Base-by-base conservation (phyloP, 2,329 filamentous ascomycete species). In the Trichophyton verrucosum region DNA sequence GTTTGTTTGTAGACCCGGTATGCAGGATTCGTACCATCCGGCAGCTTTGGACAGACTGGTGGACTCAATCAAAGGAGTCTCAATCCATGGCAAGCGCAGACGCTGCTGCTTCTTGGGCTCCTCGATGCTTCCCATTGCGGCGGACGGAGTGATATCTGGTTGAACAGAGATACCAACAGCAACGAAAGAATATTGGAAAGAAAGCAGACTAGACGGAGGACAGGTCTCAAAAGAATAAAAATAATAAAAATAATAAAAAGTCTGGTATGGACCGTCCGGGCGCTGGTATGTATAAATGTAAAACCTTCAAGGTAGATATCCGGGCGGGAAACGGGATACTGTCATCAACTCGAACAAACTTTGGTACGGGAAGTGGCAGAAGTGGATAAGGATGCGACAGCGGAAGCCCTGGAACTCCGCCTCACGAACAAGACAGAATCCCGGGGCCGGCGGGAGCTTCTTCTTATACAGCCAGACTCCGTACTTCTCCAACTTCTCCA, bases 21-120 rank as follows among this genome's bases (percentile, higher is more conserved):
- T 40, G n/a, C 56, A 47, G 4, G 13, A 15, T 2, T 72, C 80
- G 70, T 75, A 88, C 86, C 87, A 91, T 73, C 87, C 88, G 65
- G 86, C 86, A 64, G 80, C 80, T 64, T 83, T 80, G 49, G 87
- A 90, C 42, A 91, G 79, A 13, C 82, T 76, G 58, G 80, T 77
- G 2, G 85, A 89, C 68, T 84, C 81, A 62, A 88, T 79, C 63
- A 88, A 79, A 27, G 88, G 88, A 17, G 88, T 91, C 70, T 86
- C 77, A 63, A 84, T 81, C 86, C 86, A 91, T 61, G 87, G 85
- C 33, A 69, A 72, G 58, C 72, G 67, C 64, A 60, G 64, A 63
- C 55, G 63, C 62, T 64, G 68, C 66, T 62, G 65, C 57, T 62
- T 62, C 57, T 62, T 62, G 27, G 64, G 62, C 55, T 65, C 68